Percentiles rank a stretch among this genome's conserved stretches.
These are phyloP conservation scores for Collybia nuda DNA, from an alignment of 768 basidiomycete species.

Conservation along the genomic window DNA sequence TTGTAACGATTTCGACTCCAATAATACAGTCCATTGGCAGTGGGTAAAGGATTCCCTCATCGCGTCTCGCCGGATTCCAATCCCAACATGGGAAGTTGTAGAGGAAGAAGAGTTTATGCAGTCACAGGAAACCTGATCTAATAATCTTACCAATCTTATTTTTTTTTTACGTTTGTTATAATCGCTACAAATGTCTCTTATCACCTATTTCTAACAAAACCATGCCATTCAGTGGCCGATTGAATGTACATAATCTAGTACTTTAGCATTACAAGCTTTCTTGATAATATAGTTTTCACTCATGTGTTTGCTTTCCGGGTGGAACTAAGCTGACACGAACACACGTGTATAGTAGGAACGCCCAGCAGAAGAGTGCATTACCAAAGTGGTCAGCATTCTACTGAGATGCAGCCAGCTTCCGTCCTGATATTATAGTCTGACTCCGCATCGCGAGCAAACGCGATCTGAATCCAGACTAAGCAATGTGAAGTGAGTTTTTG, in stretches of 20 bases:
- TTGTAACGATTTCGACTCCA: slow-evolving; percentile 23
- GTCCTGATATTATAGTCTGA: slow-evolving; percentile 15
- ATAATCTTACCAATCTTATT: background rate
- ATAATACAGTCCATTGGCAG: slow-evolving; percentile 47
- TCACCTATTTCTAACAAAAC: background rate
- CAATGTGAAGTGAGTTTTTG: background rate
- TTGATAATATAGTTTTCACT: background rate
- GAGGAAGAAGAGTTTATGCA: background rate
- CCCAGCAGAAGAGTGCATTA: too few species aligned
- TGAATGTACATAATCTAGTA: background rate
- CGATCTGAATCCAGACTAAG: slow-evolving; percentile 28
- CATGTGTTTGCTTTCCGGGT: background rate
- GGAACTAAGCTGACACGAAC: background rate
- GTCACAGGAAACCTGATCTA: slow-evolving; percentile 16
- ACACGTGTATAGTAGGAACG: background rate
- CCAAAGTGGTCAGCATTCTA: too few species aligned
- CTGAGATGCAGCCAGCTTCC: too few species aligned
- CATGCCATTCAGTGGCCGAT: too few species aligned
- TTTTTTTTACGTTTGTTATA: background rate
- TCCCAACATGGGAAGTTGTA: slow-evolving; percentile 24
- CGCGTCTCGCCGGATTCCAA: slow-evolving; percentile 50
- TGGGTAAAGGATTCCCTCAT: slow-evolving; percentile 84
- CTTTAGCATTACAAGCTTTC: too few species aligned
- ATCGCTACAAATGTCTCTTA: slow-evolving; percentile 1
- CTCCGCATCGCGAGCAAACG: slow-evolving; percentile 30